Evolutionary conservation across 2,329 filamentous ascomycete genomes (phyloP), one percentile per base, ranked within the genome.

Genomic region (Penicillium freii): DNA sequence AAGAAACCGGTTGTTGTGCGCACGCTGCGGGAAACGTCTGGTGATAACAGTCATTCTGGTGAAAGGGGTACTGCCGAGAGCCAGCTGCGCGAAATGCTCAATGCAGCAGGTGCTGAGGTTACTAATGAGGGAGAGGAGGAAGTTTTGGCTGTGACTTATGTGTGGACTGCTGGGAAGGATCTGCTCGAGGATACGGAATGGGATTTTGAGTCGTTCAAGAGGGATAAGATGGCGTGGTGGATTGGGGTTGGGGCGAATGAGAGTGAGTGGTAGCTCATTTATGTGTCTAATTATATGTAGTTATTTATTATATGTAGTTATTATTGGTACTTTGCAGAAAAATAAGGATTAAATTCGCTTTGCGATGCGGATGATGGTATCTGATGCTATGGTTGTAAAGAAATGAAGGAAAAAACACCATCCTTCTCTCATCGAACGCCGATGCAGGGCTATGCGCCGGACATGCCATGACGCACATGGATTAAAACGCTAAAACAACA

Each of bases 201-300:
- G 93, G 90, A 96, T 72, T 94, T 92, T 76, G 86, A 87, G 47
- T 85, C 89, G 61, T 97, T 97, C 71, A 85, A 88, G 60, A 80
- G 81, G 66, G 87, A 94, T 60, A 96, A 92, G 78, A 78, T 89
- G 81, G 69, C 73, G 48, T 77, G 78, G 64, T 88, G 86, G 86
- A 78, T 81, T 58, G 81, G 78, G 15, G 73, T 81, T 57, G 81
- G 78, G 13, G 73, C 68, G 0, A 71, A 71, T 33, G 77, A 79
- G 59, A 75, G 73, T 19, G 78, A 81, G 56, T 78, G 77, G 61
- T 71, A 66, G 40, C 17, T 42, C 31, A 19, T 34, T 17, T 15
- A 21, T 10, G 10, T 33, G 3, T 9, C 29, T 36, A 23, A 9
- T 27, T 15, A n/a, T 46, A n/a, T 45, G 40, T 44, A 29, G 42